These are phyloP conservation scores for Sequoia sempervirens DNA, from an alignment of 75 land plant species.

Conservation along the genomic window DNA sequence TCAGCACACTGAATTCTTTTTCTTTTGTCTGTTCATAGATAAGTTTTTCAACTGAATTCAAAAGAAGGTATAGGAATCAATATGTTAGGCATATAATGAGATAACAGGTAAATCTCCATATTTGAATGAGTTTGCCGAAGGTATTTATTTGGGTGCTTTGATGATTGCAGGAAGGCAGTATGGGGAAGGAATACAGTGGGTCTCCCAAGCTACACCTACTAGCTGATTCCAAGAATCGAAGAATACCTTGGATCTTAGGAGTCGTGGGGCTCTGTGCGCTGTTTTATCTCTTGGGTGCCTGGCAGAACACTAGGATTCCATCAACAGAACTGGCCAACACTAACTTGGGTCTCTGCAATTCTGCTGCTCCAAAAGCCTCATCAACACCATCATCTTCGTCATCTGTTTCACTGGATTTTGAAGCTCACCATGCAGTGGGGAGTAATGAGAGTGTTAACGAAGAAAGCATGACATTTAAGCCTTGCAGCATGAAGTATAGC, in stretches of 20 bases:
- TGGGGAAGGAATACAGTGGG: slow-evolving; percentile 58
- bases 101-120: not conserved
- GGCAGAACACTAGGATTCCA: slow-evolving; percentile 41
- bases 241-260: slow-evolving; percentile 49
- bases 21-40: not conserved
- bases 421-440: slow-evolving; percentile 48
- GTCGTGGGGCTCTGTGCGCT: slow-evolving; percentile 64
- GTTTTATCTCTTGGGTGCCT: slow-evolving; percentile 78
- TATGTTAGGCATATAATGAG: not conserved
- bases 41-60: not conserved
- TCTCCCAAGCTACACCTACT: slow-evolving; percentile 58
- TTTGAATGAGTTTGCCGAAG: not conserved
- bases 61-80: not conserved
- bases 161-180: not conserved
- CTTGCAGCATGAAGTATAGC: slow-evolving; percentile 48
- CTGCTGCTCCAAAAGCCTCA: slow-evolving; percentile 5
- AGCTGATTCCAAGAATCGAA: slow-evolving; percentile 32
- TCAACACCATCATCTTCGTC: slow-evolving; percentile 1
- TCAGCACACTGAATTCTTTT: not conserved
- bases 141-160: not conserved
- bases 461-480: not conserved
- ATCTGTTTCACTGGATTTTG: slow-evolving; percentile 40
- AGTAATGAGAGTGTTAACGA: slow-evolving; percentile 12
- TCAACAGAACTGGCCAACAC: not conserved
- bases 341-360: slow-evolving; percentile 1